Base-by-base conservation (phyloP, 805 yeast genomes). In the Spathaspora gorwiae region DNA sequence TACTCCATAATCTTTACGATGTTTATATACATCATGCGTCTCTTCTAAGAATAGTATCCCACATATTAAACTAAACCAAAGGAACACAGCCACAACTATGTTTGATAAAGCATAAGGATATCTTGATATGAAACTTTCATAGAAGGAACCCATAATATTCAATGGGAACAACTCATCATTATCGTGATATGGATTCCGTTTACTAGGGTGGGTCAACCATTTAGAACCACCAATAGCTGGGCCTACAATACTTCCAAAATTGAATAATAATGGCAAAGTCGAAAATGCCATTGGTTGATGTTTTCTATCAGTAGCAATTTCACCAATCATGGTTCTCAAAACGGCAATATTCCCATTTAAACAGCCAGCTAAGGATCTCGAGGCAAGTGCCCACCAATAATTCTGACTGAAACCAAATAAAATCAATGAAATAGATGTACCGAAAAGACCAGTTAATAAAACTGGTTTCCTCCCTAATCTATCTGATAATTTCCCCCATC, bases 91-190 rank as follows among this genome's bases (percentile, higher is more conserved):
- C 13, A 66, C 70, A 9, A 64, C 65, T 3, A 66, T 46, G 47
- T 65, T 66, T 12, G 70, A 62, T 40, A 65, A 49, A 1, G 70
- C 70, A 43, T 66, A 66, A 9, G 72, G 72, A 43, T 62, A 52
- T 19, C 48, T 52, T 6, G 51, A 44, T 13, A 63, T 43, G 39
- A 66, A 64, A 5, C 35, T 38, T 14, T 61, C 61, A 42, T 64
- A 58, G 24, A 49, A 38, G 12, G 44, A 36, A 6, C 37, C n/a
- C 30, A 11, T 11, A 29, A 3, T 29, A 29, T 29, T 11, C 9
- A 11, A 9, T 9, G 12, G 12, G 12, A 29, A 9, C 26, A n/a
- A 7, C 4, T 29, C 10, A 9, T 31, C 46, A 13, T 40, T 29
- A 6, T 44, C 26, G 11, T 50, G 39, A 42, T 45, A 57, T 1